Percentiles rank a stretch among this genome's conserved stretches.
phyloP scores from a whole-genome alignment of 2,329 filamentous ascomycete species.

The Exophiala sp. region DNA sequence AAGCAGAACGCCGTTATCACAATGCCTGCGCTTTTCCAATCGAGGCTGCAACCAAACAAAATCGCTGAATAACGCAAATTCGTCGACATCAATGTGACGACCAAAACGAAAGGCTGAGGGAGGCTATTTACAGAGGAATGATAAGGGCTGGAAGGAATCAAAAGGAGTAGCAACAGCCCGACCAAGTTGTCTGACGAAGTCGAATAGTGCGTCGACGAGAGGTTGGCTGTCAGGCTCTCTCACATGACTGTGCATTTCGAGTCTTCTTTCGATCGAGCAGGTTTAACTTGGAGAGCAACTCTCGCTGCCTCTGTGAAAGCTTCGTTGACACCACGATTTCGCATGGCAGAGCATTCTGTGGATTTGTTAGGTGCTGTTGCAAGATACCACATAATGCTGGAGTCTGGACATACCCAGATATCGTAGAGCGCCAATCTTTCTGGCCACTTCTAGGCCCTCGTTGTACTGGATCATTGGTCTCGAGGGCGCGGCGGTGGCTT shows the following conservation, averaged over 20 bases:
- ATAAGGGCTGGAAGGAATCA: neutral
- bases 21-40: constrained; percentile 7
- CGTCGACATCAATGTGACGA: neutral
- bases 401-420: constrained; percentile 65
- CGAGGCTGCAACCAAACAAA: constrained; percentile 4
- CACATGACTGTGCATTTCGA: constrained; percentile 30
- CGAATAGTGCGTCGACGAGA: neutral
- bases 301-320: constrained; percentile 97
- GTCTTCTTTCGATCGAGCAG: constrained; percentile 34
- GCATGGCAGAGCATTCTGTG: constrained; percentile 93
- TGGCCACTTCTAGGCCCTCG: constrained; percentile 83
- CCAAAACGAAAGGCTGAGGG: neutral
- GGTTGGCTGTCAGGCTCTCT: constrained; percentile 4
- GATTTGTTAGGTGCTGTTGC: neutral
- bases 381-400: neutral
- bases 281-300: constrained; percentile 67
- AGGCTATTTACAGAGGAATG: constrained; percentile 12
- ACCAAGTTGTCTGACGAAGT: neutral
- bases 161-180: neutral
- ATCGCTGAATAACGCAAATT: constrained; percentile 12
- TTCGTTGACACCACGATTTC: constrained; percentile 96
- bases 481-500: constrained; percentile 33
- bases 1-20: constrained; percentile 13
- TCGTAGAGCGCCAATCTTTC: constrained; percentile 84
- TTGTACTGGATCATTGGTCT: constrained; percentile 72